Percentiles rank a stretch among this genome's conserved stretches.
Conservation (phyloP, 768 basidiomycete species). For the Strobilomyces echinocephalus region DNA sequence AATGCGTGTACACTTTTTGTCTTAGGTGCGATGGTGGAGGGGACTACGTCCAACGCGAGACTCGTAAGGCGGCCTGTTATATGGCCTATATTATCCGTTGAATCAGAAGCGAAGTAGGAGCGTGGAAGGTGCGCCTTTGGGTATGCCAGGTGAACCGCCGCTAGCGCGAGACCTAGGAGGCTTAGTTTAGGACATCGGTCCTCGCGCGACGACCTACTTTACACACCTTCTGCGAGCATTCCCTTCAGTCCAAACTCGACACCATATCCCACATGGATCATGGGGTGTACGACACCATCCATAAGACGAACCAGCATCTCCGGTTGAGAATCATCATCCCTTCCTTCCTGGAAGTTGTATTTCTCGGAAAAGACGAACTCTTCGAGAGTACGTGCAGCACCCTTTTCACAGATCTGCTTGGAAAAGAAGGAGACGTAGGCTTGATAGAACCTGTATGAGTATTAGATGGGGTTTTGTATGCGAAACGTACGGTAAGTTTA, state of each 20-base stretch:
- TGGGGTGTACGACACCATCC: slow-evolving; percentile 51
- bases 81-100: not conserved
- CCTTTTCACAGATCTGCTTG: slow-evolving; percentile 13
- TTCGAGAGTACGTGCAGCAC: slow-evolving; percentile 18
- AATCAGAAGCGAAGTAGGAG: slow-evolving; percentile 6
- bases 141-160: slow-evolving; percentile 29
- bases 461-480: not conserved
- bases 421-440: slow-evolving; percentile 27
- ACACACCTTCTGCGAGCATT: slow-evolving; percentile 55
- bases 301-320: slow-evolving; percentile 50
- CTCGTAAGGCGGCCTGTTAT: slow-evolving; percentile 1
- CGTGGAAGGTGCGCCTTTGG: slow-evolving; percentile 30
- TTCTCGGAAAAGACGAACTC: slow-evolving; percentile 30
- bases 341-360: slow-evolving; percentile 21
- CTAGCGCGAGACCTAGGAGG: slow-evolving; percentile 22
- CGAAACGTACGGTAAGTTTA: slow-evolving; percentile 1
- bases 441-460: slow-evolving; percentile 18
- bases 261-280: slow-evolving; percentile 62
- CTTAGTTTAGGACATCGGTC: not conserved
- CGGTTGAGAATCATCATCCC: slow-evolving; percentile 30
- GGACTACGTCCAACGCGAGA: slow-evolving; percentile 6
- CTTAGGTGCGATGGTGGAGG: not conserved
- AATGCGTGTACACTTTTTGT: slow-evolving; percentile 33
- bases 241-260: slow-evolving; percentile 61
- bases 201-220: not conserved